Evolutionary conservation across 345 rosid species (phyloP), one percentile per base, ranked within the genome.

Genomic region (Pistacia vera): DNA sequence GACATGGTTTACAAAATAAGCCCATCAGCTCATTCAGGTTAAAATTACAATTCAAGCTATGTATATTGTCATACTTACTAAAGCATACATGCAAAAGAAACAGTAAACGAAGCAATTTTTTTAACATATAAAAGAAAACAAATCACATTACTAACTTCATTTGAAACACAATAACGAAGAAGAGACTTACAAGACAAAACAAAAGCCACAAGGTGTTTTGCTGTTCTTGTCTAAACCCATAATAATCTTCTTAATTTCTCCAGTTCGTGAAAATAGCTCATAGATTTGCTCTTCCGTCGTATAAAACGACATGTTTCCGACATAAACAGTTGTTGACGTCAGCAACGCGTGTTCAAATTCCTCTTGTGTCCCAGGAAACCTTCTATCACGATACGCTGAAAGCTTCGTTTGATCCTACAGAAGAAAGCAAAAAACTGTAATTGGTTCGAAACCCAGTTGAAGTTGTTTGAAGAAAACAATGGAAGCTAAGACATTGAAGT

Each of bases 251-350:
- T 96, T 96, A 46, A 93, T 81, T 67, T 96, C 99, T 8, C 99
- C 99, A 52, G 98, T 97, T 71, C 99, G 85, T 6, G 98, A 71
- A 83, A 96, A 96, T 18, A 96, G 97, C 89, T 96, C 99, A 60
- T 93, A 96, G 75, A 96, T 90, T 86, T 93, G 99, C 82, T 96
- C 99, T 78, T 96, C 99, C 1, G 99, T 96, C 1, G 99, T 91
- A 77, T 96, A 96, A 46, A 96, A 96, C 14, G 99, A 96, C 88
- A 93, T 92, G 81, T 96, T 96, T 48, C 99, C 99, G 11, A 96
- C 76, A 79, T 96, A 96, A 49, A 92, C 88, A 58, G 98, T 96
- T 0, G 86, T 72, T n/a, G 99, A 91, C 48, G 85, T 68, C 75
- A 69, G 81, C 56, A 96, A 84, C 4, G 97, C 90, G 14, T 90